Evolutionary conservation across 495 filamentous ascomycete genomes (phyloP).

Genomic region (Acidomyces sp.): DNA sequence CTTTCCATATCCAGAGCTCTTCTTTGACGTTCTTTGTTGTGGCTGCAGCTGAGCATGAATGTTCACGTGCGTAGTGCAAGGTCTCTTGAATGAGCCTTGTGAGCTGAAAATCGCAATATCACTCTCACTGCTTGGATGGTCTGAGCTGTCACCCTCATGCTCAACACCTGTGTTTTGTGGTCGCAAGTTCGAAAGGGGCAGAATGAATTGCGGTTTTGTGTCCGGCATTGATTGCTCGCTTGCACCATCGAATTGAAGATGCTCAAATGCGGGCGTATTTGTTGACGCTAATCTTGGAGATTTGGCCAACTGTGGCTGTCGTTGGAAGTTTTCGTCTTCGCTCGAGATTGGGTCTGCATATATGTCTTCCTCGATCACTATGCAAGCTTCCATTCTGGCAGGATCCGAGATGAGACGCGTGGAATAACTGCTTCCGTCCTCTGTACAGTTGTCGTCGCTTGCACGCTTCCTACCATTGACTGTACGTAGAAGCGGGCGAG

Average conservation of each 20-base stretch:
- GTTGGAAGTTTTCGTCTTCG: slow-evolving; percentile 4
- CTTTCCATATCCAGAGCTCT: slow-evolving; percentile 5
- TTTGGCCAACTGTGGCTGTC: neutral
- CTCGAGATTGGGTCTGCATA: slow-evolving; percentile 8
- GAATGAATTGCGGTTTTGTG: neutral
- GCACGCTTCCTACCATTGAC: neutral
- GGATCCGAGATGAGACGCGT: no score
- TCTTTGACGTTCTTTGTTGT: neutral
- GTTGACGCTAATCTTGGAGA: neutral
- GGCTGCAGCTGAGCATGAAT: neutral
- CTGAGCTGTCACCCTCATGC: slow-evolving; percentile 1
- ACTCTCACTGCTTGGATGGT: slow-evolving; percentile 7
- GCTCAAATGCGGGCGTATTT: neutral
- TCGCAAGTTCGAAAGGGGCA: neutral
- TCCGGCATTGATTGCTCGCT: neutral
- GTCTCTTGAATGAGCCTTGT: slow-evolving; percentile 3
- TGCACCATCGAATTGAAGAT: neutral
- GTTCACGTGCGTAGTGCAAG: neutral
- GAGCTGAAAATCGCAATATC: slow-evolving; percentile 5
- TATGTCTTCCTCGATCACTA: slow-evolving; percentile 6
- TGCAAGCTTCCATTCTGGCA: no score
- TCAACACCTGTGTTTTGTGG: slow-evolving; percentile 4
- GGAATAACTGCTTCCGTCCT: neutral
- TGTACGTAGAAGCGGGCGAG: neutral
- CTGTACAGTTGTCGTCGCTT: neutral